Evolutionary conservation across 768 basidiomycete genomes (phyloP).

Genomic region (Termitomyces heimii): DNA sequence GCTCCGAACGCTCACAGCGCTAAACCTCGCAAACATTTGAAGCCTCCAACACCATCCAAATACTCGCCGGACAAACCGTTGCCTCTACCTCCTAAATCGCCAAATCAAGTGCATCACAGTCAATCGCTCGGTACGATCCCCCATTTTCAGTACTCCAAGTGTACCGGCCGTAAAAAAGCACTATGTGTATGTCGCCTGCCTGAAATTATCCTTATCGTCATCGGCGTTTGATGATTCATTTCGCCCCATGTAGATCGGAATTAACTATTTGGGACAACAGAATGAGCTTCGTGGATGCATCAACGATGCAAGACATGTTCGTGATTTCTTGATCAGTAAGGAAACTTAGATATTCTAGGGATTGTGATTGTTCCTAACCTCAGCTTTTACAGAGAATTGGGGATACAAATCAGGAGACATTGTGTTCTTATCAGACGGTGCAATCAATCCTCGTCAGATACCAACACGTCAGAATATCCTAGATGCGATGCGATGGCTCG

Average conservation of each 20-base stretch:
- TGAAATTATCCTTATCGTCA: slow-evolving; percentile 3
- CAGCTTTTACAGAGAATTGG: slow-evolving; percentile 26
- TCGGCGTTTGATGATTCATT: background rate
- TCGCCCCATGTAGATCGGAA: slow-evolving; percentile 56
- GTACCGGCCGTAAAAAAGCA: slow-evolving; percentile 74
- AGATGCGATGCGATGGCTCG: slow-evolving; percentile 53
- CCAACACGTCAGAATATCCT: slow-evolving; percentile 45
- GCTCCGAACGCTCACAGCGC: background rate
- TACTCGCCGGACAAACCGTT: slow-evolving; percentile 4
- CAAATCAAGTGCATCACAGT: slow-evolving; percentile 2
- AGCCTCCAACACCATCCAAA: background rate
- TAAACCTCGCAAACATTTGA: slow-evolving; percentile 1
- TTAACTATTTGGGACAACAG: slow-evolving; percentile 65
- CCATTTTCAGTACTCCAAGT: slow-evolving; percentile 68
- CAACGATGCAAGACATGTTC: slow-evolving; percentile 73
- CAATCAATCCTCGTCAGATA: slow-evolving; percentile 30
- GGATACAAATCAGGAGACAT: slow-evolving; percentile 58
- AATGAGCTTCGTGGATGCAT: slow-evolving; percentile 70
- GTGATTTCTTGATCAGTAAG: slow-evolving; percentile 58
- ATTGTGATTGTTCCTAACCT: background rate
- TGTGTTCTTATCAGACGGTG: slow-evolving; percentile 63
- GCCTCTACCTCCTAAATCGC: background rate
- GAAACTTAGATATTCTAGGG: background rate
- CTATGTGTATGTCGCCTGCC: slow-evolving; percentile 54
- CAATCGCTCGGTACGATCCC: slow-evolving; percentile 14